These are phyloP conservation scores for Kodamaea jinghongensis DNA, from an alignment of 805 yeast genomes.

Conservation along the genomic window DNA sequence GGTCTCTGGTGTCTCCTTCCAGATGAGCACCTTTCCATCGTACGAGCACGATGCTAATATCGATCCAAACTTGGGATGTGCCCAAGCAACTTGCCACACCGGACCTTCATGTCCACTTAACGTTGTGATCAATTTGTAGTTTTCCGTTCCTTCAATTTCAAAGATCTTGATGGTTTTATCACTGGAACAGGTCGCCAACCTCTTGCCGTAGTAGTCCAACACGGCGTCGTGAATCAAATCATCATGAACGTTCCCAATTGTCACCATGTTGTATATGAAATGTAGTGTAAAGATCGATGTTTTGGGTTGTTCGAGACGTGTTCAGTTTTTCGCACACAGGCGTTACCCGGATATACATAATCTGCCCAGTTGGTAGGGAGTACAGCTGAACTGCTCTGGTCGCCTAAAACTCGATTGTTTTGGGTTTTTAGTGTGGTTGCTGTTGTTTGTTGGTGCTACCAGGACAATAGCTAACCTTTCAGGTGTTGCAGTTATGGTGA, in stretches of 20 bases:
- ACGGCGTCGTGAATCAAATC: conserved; percentile 96
- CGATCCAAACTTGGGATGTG: conserved; percentile 96
- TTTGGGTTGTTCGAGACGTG: conserved; percentile 9
- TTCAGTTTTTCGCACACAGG: conserved; percentile 6
- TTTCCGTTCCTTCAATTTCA: conserved; percentile 80
- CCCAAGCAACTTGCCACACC: conserved; percentile 99
- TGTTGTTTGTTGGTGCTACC: too few relatives aligned
- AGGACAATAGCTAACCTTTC: too few relatives aligned
- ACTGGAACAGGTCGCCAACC: conserved; percentile 93
- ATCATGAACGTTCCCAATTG: conserved; percentile 87
- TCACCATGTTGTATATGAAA: conserved; percentile 49
- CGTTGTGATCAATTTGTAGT: conserved; percentile 78
- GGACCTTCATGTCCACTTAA: conserved; percentile 95
- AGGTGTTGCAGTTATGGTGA: too few relatives aligned
- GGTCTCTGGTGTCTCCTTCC: conserved; percentile 82
- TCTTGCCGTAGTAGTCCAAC: conserved; percentile 92
- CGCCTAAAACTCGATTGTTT: too few relatives aligned
- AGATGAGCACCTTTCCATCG: conserved; percentile 89
- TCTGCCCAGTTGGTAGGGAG: background rate
- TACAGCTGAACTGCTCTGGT: too few relatives aligned
- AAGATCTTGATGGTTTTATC: conserved; percentile 95
- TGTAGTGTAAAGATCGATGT: conserved; percentile 8
- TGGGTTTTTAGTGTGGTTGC: too few relatives aligned
- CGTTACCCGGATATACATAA: conserved; percentile 10
- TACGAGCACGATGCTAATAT: conserved; percentile 93